Base-by-base conservation (phyloP, 768 basidiomycete species). In the Serendipita indica region DNA sequence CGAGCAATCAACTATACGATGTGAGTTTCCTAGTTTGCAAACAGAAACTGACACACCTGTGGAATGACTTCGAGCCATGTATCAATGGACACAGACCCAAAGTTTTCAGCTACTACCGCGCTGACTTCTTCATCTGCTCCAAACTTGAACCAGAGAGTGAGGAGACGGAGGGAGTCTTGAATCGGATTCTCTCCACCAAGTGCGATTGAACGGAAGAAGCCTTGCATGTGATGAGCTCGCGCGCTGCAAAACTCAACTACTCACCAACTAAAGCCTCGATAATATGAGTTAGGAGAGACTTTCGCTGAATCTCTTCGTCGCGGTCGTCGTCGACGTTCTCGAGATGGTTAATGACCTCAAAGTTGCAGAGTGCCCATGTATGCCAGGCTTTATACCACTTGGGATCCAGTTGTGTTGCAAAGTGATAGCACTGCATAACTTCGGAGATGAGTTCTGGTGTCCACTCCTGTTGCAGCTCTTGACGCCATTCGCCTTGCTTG, bases 401-500 rank as follows among this genome's bases (percentile, higher is more conserved):
- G 3, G 73, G 71, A 62, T 77, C 75, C 35, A 76, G 70, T 58
- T 73, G 67, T 5, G 76, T 77, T 0, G 76, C 74, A 4, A 69
- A 62, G 2, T 68, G 62, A 62, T 76, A 77, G 30, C 72, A 69
- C 22, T 67, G 65, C 6, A 77, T 62, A 39, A 75, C 71, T 18
- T 68, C 69, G 20, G 65, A 63, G 3, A 70, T 69, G 52, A 69
- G 57, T 68, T 67, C 71, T 71, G 54, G 43, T 46, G 30, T 32
- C 33, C 30, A 60, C 7, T 63, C 57, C n/a, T 28, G n/a, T 30
- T 45, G 54, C 32, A 65, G 65, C 27, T 61, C 57, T 12, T 61
- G 69, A 63, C 33, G 59, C 66, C 52, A 58, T 69, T 94, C 81
- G 3, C 91, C 96, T 62, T 88, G 82, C 71, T 98, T 97, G 74